These are phyloP conservation scores for Aspergillus fijiensis DNA, from an alignment of 2,329 filamentous ascomycete genomes.

Conservation along the genomic window DNA sequence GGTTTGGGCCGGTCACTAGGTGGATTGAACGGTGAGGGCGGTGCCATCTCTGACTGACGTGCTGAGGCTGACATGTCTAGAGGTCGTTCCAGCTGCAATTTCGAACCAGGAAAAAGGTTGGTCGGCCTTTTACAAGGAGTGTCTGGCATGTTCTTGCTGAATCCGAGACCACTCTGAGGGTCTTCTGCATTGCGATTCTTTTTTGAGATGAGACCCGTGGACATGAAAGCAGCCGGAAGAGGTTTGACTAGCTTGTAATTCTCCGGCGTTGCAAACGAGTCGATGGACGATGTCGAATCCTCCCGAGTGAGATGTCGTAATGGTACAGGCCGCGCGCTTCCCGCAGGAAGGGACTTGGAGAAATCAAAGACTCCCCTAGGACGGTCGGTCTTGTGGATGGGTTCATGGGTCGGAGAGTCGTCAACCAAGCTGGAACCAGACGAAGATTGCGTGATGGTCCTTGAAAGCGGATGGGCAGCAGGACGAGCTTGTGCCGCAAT, in stretches of 20 bases:
- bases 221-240: slow-evolving; percentile 82
- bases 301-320: slow-evolving; percentile 48
- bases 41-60: slow-evolving; percentile 71
- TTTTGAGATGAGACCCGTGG: slow-evolving; percentile 92
- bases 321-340: slow-evolving; percentile 54
- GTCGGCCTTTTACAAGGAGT: slow-evolving; percentile 90
- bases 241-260: slow-evolving; percentile 76
- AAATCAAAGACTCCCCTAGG: slow-evolving; percentile 59
- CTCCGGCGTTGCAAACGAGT: slow-evolving; percentile 70
- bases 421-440: slow-evolving; percentile 75
- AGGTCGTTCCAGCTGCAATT: slow-evolving; percentile 57
- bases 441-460: slow-evolving; percentile 82
- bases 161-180: slow-evolving; percentile 49
- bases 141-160: slow-evolving; percentile 75
- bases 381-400: slow-evolving; percentile 55
- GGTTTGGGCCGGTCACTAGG: slow-evolving; percentile 61
- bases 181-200: slow-evolving; percentile 82
- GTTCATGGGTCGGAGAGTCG: slow-evolving; percentile 67
- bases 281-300: slow-evolving; percentile 49
- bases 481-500: slow-evolving; percentile 44
- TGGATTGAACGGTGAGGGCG: slow-evolving; percentile 78
- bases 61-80: slow-evolving; percentile 63
- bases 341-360: slow-evolving; percentile 73
- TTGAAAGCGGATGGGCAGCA: slow-evolving; percentile 74
- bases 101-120: slow-evolving; percentile 63